phyloP scores from a whole-genome alignment of 768 basidiomycete species.

The Mycena latifolia region DNA sequence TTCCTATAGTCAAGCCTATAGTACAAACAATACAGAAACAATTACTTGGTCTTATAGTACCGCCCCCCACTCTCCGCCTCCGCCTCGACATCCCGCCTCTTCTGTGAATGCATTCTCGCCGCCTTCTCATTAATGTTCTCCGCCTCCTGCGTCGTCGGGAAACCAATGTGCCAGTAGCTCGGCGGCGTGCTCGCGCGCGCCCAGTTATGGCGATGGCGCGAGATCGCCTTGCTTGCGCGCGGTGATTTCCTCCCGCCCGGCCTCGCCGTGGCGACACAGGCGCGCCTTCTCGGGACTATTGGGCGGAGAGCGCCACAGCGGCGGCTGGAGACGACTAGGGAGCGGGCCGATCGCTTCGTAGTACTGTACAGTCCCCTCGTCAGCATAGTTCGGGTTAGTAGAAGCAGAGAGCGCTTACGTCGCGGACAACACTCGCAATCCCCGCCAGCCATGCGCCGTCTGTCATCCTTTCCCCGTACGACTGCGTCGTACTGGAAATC shows the following conservation, averaged over 20 bases:
- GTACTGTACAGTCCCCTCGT: conserved; percentile 62
- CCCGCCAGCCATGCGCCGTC: conserved; percentile 75
- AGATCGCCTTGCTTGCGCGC: conserved; percentile 79
- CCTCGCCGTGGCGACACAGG: conserved; percentile 44
- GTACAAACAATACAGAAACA: too few relatives aligned
- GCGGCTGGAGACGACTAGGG: conserved; percentile 72
- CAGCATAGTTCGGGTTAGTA: too few relatives aligned
- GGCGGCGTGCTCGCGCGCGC: conserved; percentile 81
- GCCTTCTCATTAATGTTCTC: conserved; percentile 82
- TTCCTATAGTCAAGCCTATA: too few relatives aligned
- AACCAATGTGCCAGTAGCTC: conserved; percentile 91
- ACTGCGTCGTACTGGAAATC: conserved; percentile 82
- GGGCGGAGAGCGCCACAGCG: conserved; percentile 80
- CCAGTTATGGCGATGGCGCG: conserved; percentile 82
- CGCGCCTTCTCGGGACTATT: conserved; percentile 44
- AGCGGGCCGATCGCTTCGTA: conserved; percentile 83
- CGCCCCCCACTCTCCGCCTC: conserved; percentile 68
- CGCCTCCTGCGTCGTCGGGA: conserved; percentile 88
- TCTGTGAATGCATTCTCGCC: conserved; percentile 76
- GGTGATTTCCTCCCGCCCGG: conserved; percentile 43
- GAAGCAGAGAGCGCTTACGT: conserved; percentile 53
- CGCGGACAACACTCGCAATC: conserved; percentile 89
- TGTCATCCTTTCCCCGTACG: conserved; percentile 72
- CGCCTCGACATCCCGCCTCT: conserved; percentile 66
- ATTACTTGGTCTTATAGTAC: conserved; percentile 46